Evolutionary conservation across 805 yeast genomes (phyloP).

Genomic region (Torulaspora franciscae): DNA sequence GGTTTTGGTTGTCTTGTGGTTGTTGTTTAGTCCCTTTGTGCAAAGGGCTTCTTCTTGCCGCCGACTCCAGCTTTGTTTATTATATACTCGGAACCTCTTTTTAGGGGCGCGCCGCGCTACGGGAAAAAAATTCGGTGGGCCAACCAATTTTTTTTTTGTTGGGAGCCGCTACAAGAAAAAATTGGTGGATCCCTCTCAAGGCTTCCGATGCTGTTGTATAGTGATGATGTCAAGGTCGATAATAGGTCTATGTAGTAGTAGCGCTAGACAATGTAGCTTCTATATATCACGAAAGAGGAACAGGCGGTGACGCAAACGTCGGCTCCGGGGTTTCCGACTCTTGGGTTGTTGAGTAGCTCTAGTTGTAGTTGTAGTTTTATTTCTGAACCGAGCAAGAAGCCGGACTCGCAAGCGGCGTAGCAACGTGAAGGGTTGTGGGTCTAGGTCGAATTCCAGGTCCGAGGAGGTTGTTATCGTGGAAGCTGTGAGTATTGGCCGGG

Average conservation of each 20-base stretch:
- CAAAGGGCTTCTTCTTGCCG: constrained; percentile 6
- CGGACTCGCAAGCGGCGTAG: not conserved
- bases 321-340: not conserved
- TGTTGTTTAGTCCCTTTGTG: not conserved
- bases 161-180: constrained; percentile 2
- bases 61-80: constrained; percentile 9
- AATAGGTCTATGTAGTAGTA: not conserved
- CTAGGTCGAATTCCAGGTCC: not conserved
- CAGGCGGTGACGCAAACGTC: constrained; percentile 1
- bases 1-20: constrained; percentile 5
- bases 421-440: not conserved
- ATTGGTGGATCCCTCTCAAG: not conserved
- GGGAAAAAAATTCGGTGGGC: constrained; percentile 12
- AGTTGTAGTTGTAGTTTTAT: not conserved
- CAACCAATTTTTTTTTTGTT: constrained; percentile 7
- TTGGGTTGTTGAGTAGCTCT: not conserved
- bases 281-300: not conserved
- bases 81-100: constrained; percentile 3
- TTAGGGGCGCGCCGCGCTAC: constrained; percentile 1
- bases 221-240: not conserved
- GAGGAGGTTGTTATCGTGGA: constrained; percentile 1
- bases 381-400: not conserved
- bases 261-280: not conserved
- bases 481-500: not conserved
- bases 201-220: not conserved